These are phyloP conservation scores for Inga leiocalycina DNA, from an alignment of 306 rosid species.

Conservation along the genomic window DNA sequence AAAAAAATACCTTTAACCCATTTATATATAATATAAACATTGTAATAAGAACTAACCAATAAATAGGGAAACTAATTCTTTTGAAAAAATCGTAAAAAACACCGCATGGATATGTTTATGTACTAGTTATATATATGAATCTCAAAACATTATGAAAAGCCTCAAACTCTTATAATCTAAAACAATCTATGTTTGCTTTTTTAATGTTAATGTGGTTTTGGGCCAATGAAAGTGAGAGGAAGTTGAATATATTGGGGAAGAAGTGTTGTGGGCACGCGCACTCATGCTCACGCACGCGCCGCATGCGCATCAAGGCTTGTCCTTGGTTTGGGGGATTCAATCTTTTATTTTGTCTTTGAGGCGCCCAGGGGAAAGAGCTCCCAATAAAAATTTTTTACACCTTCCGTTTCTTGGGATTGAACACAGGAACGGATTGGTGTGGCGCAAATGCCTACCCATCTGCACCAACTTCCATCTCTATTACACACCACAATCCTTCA, in stretches of 20 bases:
- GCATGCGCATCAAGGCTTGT: background rate
- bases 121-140: too few relatives aligned
- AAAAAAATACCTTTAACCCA: too few relatives aligned
- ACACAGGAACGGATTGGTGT: too few relatives aligned
- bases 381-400: too few relatives aligned
- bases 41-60: too few relatives aligned
- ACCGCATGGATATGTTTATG: too few relatives aligned
- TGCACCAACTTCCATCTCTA: background rate
- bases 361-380: too few relatives aligned
- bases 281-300: background rate
- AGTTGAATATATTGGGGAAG: background rate
- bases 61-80: background rate
- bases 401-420: too few relatives aligned
- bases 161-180: background rate
- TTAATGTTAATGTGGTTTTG: background rate
- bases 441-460: too few relatives aligned
- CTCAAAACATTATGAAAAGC: background rate
- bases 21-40: too few relatives aligned
- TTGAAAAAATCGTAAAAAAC: too few relatives aligned
- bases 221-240: background rate
- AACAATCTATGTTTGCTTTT: background rate
- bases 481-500: background rate
- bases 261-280: background rate
- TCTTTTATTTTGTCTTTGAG: background rate
- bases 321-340: background rate